A percentile compares a stretch with the other conserved stretches of the same genome.
Evolutionary conservation across 192 early-diverging fungal genomes (phyloP).

Genomic region (Podila epicladia): DNA sequence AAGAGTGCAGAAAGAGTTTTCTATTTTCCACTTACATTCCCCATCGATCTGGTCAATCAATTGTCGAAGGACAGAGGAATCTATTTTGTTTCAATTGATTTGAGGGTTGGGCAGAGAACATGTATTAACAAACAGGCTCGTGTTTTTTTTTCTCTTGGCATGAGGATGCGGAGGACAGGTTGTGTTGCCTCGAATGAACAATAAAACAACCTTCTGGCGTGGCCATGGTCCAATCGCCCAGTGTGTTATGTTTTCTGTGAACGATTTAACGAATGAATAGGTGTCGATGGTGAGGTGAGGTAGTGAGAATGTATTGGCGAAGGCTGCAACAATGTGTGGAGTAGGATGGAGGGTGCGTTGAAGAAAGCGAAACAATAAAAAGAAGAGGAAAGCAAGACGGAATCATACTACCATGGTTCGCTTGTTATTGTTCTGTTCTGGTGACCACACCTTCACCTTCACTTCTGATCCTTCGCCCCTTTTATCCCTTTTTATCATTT

Average conservation of each 20-base stretch:
- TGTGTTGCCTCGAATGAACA: not conserved
- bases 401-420: not conserved
- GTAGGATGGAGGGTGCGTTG: not conserved
- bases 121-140: not conserved
- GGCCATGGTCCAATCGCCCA: slow-evolving; percentile 2
- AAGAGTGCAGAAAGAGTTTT: not conserved
- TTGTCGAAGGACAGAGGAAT: slow-evolving; percentile 44
- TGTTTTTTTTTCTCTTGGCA: not conserved
- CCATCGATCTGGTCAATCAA: slow-evolving; percentile 47
- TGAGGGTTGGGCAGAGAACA: not conserved
- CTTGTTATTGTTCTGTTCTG: not conserved
- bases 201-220: slow-evolving; percentile 9
- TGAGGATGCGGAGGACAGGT: not conserved
- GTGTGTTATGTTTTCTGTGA: too few species aligned
- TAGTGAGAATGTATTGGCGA: not conserved
- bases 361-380: not conserved
- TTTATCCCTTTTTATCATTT: too few species aligned
- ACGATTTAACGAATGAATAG: too few species aligned
- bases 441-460: too few species aligned
- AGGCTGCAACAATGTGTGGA: not conserved
- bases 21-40: slow-evolving; percentile 19
- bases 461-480: too few species aligned
- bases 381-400: not conserved
- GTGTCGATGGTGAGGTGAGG: not conserved
- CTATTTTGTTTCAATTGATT: slow-evolving; percentile 1